Conservation (phyloP, 192 early-diverging fungal species). For the Coemansia sp. region DNA sequence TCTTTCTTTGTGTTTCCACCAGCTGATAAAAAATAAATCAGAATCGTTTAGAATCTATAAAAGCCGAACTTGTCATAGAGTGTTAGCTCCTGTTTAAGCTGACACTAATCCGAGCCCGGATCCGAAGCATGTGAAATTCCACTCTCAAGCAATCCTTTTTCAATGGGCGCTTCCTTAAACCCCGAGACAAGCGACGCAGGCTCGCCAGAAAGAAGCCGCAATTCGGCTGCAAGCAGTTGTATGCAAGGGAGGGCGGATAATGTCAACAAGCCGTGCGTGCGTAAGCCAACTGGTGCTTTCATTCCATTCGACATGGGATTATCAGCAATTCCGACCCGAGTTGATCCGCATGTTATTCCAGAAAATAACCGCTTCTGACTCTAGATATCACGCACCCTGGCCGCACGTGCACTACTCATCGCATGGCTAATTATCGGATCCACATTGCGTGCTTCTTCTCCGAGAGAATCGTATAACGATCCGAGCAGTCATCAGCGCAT, state of each 20-base stretch:
- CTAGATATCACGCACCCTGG: neutral
- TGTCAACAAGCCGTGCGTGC: neutral
- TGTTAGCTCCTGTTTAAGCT: no score
- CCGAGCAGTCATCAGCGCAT: neutral
- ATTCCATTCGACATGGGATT: neutral
- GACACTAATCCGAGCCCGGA: neutral
- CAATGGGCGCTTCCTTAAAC: neutral
- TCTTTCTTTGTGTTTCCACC: neutral
- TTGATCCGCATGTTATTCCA: neutral
- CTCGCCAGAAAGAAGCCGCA: no score
- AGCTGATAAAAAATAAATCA: neutral
- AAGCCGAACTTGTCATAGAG: neutral
- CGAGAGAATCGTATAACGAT: neutral
- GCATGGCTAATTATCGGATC: neutral
- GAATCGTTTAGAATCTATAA: neutral
- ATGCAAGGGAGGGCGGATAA: neutral
- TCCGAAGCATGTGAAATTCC: neutral
- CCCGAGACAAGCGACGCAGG: neutral
- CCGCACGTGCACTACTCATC: neutral
- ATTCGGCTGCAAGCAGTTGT: no score
- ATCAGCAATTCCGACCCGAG: neutral
- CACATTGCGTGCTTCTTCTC: neutral
- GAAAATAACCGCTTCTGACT: neutral
- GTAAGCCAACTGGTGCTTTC: neutral
- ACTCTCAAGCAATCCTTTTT: neutral